A percentile compares a stretch with the other conserved stretches of the same genome.
Conservation (phyloP, 164 flowering plant species). For the Echeveria elegans region DNA sequence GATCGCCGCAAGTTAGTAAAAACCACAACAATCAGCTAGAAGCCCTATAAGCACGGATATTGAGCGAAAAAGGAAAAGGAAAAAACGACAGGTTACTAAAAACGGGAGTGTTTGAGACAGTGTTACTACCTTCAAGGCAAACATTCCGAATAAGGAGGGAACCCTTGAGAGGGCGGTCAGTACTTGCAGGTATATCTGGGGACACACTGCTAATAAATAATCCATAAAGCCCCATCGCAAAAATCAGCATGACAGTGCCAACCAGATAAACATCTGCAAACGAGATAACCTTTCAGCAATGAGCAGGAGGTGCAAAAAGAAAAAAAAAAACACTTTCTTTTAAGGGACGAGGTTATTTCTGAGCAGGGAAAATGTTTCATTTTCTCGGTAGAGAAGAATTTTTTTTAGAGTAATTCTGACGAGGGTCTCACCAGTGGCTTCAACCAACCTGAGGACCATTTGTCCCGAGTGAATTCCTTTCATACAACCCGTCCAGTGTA, state of each 20-base stretch:
- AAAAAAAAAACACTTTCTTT: not conserved
- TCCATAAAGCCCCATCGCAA: constrained; percentile 93
- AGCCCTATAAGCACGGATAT: not conserved
- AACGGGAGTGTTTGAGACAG: not conserved
- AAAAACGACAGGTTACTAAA: not conserved
- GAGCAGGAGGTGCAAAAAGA: not conserved
- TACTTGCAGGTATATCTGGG: constrained; percentile 33
- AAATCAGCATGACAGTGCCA: constrained; percentile 95
- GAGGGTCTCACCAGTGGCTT: constrained; percentile 81
- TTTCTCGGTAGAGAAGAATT: not conserved
- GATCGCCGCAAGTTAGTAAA: too few relatives aligned
- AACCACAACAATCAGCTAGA: too few relatives aligned
- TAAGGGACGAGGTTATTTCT: too few relatives aligned
- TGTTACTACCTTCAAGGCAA: constrained; percentile 45
- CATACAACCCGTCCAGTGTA: constrained; percentile 76
- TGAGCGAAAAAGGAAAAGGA: not conserved
- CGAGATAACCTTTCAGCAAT: not conserved
- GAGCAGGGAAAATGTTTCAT: not conserved
- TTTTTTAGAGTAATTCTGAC: not conserved
- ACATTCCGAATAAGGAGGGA: constrained; percentile 97
- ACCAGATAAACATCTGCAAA: constrained; percentile 81
- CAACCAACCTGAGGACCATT: constrained; percentile 90
- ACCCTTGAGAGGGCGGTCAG: constrained; percentile 71
- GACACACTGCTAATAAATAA: constrained; percentile 71
- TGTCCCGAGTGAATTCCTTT: constrained; percentile 86